phyloP scores from a whole-genome alignment of 2,329 filamentous ascomycete genomes.

The Zymoseptoria tritici region DNA sequence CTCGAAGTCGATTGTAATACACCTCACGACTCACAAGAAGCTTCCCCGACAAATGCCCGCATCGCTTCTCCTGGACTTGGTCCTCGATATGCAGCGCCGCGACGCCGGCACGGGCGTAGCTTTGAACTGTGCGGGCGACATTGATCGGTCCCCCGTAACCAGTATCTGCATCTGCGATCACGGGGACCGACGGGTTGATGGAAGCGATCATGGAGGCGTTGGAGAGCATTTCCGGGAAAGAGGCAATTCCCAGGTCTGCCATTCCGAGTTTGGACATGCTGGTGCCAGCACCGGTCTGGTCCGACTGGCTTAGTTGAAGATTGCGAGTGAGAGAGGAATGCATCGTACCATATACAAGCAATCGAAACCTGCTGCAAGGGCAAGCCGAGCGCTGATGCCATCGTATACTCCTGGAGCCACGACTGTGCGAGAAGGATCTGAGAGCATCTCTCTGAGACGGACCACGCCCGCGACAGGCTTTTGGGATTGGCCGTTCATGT shows the following conservation, averaged over 20 bases:
- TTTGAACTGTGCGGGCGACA: conserved; percentile 20
- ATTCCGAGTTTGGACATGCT: conserved; percentile 54
- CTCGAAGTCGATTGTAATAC: conserved; percentile 51
- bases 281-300: conserved; percentile 52
- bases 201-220: conserved; percentile 60
- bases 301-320: conserved; percentile 28
- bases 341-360: conserved; percentile 52
- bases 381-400: conserved; percentile 58
- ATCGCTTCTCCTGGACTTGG: conserved; percentile 56
- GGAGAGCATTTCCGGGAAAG: conserved; percentile 54
- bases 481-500: background rate
- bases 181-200: conserved; percentile 47
- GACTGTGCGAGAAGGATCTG: conserved; percentile 30
- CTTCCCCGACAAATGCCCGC: conserved; percentile 57
- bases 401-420: conserved; percentile 62
- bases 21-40: conserved; percentile 47
- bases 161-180: conserved; percentile 57
- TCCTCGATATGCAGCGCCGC: conserved; percentile 57
- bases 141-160: conserved; percentile 45
- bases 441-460: conserved; percentile 25
- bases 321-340: conserved; percentile 32
- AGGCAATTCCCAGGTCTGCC: conserved; percentile 56
- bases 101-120: conserved; percentile 42
- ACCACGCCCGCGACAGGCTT: conserved; percentile 12
- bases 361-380: conserved; percentile 55